Evolutionary conservation across 1,139 yeast species (phyloP).

Genomic region (Blastobotrys proliferans): DNA sequence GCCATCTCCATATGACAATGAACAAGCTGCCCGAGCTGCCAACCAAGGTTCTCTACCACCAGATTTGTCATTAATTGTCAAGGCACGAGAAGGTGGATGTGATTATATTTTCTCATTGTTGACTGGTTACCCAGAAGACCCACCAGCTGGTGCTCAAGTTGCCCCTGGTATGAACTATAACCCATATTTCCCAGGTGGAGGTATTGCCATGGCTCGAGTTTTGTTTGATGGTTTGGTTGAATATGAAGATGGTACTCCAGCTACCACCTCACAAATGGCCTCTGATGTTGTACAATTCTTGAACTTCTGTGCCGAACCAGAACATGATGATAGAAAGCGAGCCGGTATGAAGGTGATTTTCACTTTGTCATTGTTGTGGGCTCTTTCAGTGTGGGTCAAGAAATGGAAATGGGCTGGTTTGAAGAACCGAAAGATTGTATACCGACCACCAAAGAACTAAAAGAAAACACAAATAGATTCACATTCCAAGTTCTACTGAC

Average conservation of each 20-base stretch:
- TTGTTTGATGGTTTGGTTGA: slow-evolving; percentile 95
- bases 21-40: slow-evolving; percentile 99
- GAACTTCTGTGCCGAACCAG: slow-evolving; percentile 99
- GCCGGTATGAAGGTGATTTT: slow-evolving; percentile 91
- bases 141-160: slow-evolving; percentile 94
- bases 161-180: slow-evolving; percentile 96
- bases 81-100: slow-evolving; percentile 98
- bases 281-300: slow-evolving; percentile 94
- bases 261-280: slow-evolving; percentile 98
- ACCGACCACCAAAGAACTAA: slow-evolving; percentile 63
- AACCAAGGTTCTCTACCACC: slow-evolving; percentile 99
- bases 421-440: slow-evolving; percentile 91
- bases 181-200: slow-evolving; percentile 99
- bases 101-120: slow-evolving; percentile 92
- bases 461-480: background rate
- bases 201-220: slow-evolving; percentile 99
- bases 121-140: slow-evolving; percentile 98
- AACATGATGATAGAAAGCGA: slow-evolving; percentile 97
- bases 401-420: slow-evolving; percentile 97
- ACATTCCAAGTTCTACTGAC: background rate
- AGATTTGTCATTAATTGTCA: slow-evolving; percentile 92
- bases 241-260: slow-evolving; percentile 98
- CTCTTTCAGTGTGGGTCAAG: slow-evolving; percentile 87
- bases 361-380: slow-evolving; percentile 73
- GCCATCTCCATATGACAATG: slow-evolving; percentile 95